Evolutionary conservation across 2,329 filamentous ascomycete species (phyloP), one percentile per base, ranked within the genome.

Genomic region (Pseudocercospora fuligena): DNA sequence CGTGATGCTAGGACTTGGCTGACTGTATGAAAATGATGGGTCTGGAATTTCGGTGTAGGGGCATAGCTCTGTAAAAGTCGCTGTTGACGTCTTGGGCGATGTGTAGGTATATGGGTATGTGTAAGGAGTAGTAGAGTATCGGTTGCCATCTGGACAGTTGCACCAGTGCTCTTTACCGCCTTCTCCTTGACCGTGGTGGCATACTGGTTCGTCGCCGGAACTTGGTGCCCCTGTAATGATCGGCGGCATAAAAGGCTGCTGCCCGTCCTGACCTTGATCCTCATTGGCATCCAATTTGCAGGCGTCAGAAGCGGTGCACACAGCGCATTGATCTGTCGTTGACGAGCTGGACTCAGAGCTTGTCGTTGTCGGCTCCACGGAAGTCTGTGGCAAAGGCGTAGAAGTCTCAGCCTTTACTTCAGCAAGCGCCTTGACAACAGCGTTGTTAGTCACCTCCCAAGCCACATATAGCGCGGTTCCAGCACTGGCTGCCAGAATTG

Each of bases 181-280:
- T 0, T 25, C 23, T 14, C 51, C 8, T 27, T 25, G 16, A 16
- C 12, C 27, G 19, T 56, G 31, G 27, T 19, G 3, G n/a, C 56
- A 58, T 2, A 56, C 9, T 11, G 9, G n/a, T 4, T 31, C 19
- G 2, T 23, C 16, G 19, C 29, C 3, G 21, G 56, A 3, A 16
- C 9, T 43, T 58, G 53, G 53, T 8, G 53, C 27, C 12, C 21
- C 25, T 0, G 53, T 27, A 5, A 31, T 29, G 11, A 31, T 19
- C 1, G 53, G 53, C 11, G 57, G 33, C 19, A 33, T 19, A 12
- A 40, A 19, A 9, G 59, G 31, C 2, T 31, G n/a, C 6, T 25
- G 9, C 8, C 64, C 64, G 9, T 66, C 47, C 11, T 54, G 43
- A 4, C 64, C 64, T 19, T 66, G 64, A 25, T 63, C 51, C 12